Base-by-base conservation (phyloP, 768 basidiomycete genomes). In the Tylopilus sp. region DNA sequence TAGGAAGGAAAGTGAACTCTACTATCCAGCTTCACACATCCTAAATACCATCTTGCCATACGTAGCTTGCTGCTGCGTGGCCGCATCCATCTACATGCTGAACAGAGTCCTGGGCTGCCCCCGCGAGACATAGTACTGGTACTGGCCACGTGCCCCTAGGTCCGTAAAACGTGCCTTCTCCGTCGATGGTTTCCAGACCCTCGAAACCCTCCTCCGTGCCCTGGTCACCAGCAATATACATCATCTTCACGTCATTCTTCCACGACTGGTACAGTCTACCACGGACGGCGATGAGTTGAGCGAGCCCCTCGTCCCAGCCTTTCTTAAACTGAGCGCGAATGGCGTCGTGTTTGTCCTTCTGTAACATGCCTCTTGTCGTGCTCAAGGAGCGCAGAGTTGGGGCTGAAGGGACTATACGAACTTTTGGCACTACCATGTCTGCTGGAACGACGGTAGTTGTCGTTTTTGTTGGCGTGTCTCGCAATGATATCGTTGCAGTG, bases 221-320 rank as follows among this genome's bases (percentile, higher is more conserved):
- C 24, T 54, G 64, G 10, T 63, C 59, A 13, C 59, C 63, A 13
- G 60, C 59, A 50, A 80, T 75, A 14, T 68, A 67, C 71, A 85
- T 64, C 36, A 81, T 64, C 28, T 69, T 70, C 28, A 75, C 55
- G 1, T 78, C 78, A 53, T 81, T 79, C 37, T 56, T 66, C 60
- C 76, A 78, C 26, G 79, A 82, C 56, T 75, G 69, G 45, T 62
- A 61, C 49, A 83, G 56, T 49, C 83, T 71, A 6, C 63, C 66
- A 28, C 79, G 75, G 14, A 74, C 77, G n/a, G 76, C 75, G n/a
- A 65, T 66, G 22, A 88, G 70, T 43, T 78, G 77, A 16, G 71
- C 66, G 42, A 87, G 59, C 4, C 86, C 87, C 57, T 83, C 79
- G 3, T 67, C 65, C 86, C 86, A 88, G 16, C 86, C 87, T 25